Conservation (phyloP, 1,284 basidiomycete genomes). For the Paramarasmius palmivorus region DNA sequence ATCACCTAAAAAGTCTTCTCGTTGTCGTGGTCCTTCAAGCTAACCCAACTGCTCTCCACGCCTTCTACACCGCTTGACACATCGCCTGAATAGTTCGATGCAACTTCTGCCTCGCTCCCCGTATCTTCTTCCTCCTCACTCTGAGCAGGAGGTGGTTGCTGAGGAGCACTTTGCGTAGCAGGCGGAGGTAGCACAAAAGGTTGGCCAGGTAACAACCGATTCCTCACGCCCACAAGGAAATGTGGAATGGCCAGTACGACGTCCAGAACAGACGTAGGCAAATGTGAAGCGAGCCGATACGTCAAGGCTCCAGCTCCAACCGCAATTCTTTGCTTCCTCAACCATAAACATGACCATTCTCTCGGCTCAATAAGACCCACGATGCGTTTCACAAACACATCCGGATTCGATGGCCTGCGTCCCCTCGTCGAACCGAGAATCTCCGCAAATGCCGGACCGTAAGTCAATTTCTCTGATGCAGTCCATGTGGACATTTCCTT, state of each 20-base stretch:
- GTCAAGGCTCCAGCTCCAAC: conserved; percentile 75
- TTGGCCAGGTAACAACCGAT: conserved; percentile 53
- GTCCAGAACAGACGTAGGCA: conserved; percentile 70
- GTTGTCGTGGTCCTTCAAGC: conserved; percentile 38
- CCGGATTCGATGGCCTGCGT: conserved; percentile 40
- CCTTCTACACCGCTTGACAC: conserved; percentile 28
- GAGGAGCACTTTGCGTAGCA: conserved; percentile 18
- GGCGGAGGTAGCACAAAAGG: conserved; percentile 36
- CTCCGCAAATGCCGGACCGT: conserved; percentile 64
- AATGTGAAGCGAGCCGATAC: conserved; percentile 64
- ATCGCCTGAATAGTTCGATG: conserved; percentile 45
- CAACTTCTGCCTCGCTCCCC: conserved; percentile 26
- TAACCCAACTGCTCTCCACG: conserved; percentile 67
- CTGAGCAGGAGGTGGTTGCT: conserved; percentile 11
- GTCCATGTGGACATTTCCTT: conserved; percentile 68
- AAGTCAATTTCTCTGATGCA: conserved; percentile 65
- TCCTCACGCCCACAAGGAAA: conserved; percentile 59
- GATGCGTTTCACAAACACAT: conserved; percentile 57
- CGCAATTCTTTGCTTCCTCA: conserved; percentile 48
- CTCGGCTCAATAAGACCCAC: conserved; percentile 61
- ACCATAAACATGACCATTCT: no score
- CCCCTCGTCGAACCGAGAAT: conserved; percentile 38
- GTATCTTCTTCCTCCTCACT: conserved; percentile 30
- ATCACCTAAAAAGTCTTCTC: no score
- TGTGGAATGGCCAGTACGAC: conserved; percentile 65